These are phyloP conservation scores for Homolaphlyctis polyrhiza DNA, from an alignment of 371 early-diverging fungal species.

Conservation along the genomic window DNA sequence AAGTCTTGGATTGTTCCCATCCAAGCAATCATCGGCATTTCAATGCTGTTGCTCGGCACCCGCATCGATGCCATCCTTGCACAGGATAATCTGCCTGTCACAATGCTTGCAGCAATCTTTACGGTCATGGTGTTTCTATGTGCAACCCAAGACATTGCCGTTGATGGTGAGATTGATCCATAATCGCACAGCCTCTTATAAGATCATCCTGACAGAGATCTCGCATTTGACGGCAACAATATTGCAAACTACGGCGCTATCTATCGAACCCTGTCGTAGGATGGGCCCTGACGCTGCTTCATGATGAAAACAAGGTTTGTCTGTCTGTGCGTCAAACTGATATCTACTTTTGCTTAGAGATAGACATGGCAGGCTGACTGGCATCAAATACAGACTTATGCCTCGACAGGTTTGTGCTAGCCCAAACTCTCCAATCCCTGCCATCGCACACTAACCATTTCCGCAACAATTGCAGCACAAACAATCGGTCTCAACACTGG, in stretches of 20 bases:
- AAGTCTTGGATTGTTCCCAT: constrained; percentile 99
- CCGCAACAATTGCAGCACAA: constrained; percentile 66
- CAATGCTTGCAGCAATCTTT: constrained; percentile 30
- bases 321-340: neutral
- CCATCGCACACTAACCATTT: neutral
- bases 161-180: too few species aligned
- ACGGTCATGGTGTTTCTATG: constrained; percentile 79
- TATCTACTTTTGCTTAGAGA: too few species aligned
- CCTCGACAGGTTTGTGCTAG: constrained; percentile 12
- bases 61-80: constrained; percentile 70
- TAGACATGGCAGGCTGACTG: too few species aligned
- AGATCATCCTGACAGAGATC: too few species aligned
- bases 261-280: constrained; percentile 17
- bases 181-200: too few species aligned
- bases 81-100: constrained; percentile 33
- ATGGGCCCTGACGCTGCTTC: constrained; percentile 90
- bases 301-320: constrained; percentile 66
- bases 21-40: constrained; percentile 70
- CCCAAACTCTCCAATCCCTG: neutral
- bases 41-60: constrained; percentile 73
- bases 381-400: constrained; percentile 12
- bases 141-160: constrained; percentile 98
- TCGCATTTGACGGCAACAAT: neutral
- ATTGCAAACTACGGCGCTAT: neutral
- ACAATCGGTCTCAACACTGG: constrained; percentile 93